Conservation (phyloP, 169 alveolate genomes). For the Pseudocohnilembus persalinus region DNA sequence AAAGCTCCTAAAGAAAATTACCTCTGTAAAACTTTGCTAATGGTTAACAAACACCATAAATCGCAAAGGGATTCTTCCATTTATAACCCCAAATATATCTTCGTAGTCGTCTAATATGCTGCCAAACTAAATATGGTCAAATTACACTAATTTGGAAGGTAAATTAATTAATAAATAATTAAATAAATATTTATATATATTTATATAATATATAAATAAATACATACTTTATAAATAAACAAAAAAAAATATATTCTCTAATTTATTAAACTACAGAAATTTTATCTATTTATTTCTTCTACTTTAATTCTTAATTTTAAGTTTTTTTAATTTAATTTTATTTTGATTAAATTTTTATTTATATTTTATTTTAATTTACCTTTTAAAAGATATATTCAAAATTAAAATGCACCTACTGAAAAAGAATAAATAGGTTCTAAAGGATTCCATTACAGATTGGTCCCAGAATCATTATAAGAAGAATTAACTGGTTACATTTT, state of each 20-base stretch:
- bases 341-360: no score
- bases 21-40: not conserved
- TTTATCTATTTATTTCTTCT: no score
- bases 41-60: not conserved
- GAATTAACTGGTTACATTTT: not conserved
- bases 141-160: not conserved
- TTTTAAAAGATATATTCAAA: not conserved
- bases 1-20: not conserved
- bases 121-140: not conserved
- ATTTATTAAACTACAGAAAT: no score
- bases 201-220: no score
- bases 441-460: not conserved
- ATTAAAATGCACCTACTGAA: not conserved
- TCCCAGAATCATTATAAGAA: not conserved
- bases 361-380: no score
- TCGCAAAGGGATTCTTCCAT: not conserved
- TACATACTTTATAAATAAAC: no score
- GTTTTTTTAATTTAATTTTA: no score
- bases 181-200: no score
- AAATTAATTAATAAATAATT: no score
- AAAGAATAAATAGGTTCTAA: not conserved
- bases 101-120: not conserved
- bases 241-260: no score
- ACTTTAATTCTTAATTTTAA: no score
- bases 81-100: not conserved